phyloP scores from a whole-genome alignment of 1,284 basidiomycete genomes.

The Lentinula novae-zelandiae region DNA sequence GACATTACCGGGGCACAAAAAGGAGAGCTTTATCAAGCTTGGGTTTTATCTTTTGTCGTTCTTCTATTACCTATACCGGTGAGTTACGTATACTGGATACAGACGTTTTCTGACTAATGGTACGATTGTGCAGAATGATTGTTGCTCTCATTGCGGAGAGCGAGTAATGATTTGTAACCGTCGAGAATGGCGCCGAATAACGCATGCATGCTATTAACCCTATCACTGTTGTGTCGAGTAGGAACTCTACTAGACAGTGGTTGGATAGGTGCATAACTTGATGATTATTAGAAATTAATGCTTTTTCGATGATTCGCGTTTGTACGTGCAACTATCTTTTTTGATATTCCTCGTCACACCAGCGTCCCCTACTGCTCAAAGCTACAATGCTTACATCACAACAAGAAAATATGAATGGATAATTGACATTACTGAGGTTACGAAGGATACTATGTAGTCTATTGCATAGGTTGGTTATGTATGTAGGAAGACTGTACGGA shows the following conservation, averaged over 20 bases:
- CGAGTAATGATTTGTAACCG: conserved; percentile 36
- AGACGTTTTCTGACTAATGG: neutral
- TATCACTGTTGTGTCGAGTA: too few species aligned
- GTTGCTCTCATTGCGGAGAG: conserved; percentile 82
- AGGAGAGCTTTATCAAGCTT: conserved; percentile 95
- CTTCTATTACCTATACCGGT: conserved; percentile 97
- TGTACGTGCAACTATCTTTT: neutral
- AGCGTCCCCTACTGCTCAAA: too few species aligned
- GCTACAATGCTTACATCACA: too few species aligned
- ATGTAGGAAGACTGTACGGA: conserved; percentile 45
- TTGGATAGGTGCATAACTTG: too few species aligned
- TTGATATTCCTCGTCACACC: too few species aligned
- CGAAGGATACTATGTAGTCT: too few species aligned
- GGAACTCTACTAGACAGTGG: too few species aligned
- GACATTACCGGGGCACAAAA: conserved; percentile 92
- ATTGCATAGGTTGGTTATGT: neutral
- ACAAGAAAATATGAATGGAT: too few species aligned
- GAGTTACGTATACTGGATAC: conserved; percentile 28
- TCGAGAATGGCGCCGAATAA: neutral
- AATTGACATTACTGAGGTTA: too few species aligned
- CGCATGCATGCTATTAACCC: neutral
- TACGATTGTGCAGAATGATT: conserved; percentile 62
- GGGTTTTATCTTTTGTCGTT: conserved; percentile 93
- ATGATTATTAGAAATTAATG: neutral
- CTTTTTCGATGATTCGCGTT: neutral